Evolutionary conservation across 1,139 yeast genomes (phyloP).

Genomic region (Pneumocystis canis): DNA sequence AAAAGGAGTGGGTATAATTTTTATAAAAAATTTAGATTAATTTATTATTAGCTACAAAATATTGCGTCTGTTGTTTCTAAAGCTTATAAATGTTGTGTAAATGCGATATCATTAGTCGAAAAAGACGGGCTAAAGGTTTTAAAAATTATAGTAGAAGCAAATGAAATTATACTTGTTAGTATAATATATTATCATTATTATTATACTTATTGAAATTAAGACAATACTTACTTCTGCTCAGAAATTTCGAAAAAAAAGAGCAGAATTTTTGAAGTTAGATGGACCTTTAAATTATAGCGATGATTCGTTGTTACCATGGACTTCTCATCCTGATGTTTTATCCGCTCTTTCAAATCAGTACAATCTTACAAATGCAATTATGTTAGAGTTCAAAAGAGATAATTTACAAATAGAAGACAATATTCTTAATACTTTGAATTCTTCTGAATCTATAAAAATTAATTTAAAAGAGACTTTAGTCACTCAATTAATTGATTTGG

Average conservation of each 20-base stretch:
- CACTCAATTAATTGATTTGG: constrained; percentile 1
- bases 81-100: constrained; percentile 10
- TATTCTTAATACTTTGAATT: constrained; percentile 4
- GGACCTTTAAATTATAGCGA: constrained; percentile 1
- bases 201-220: neutral
- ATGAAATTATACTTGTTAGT: constrained; percentile 18
- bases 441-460: constrained; percentile 1
- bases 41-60: constrained; percentile 2
- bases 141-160: constrained; percentile 19
- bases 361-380: constrained; percentile 16
- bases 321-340: constrained; percentile 21
- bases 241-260: constrained; percentile 12
- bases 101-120: constrained; percentile 9
- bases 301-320: constrained; percentile 21
- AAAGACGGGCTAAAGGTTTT: constrained; percentile 5
- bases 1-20: neutral
- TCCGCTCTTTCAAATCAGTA: constrained; percentile 18
- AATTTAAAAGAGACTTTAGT: neutral
- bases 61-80: constrained; percentile 14
- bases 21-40: neutral
- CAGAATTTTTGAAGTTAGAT: neutral
- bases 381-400: constrained; percentile 17
- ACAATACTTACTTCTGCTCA: constrained; percentile 21
- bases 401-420: constrained; percentile 10
- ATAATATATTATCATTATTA: neutral